phyloP scores from a whole-genome alignment of 441 rosid species.

The Jatropha podagrica region DNA sequence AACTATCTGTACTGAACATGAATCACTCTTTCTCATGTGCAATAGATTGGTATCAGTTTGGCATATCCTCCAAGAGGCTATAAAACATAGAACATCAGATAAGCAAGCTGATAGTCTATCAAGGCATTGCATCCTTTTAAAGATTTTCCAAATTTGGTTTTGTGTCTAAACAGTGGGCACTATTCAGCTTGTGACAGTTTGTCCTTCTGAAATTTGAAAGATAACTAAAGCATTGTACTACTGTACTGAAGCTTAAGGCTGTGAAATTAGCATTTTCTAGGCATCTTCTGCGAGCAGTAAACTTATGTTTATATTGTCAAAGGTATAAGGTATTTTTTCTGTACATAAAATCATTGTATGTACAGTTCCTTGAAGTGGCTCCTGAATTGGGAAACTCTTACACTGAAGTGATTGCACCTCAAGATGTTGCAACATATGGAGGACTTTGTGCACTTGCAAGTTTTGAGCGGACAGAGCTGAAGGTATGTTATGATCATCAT shows the following conservation, averaged over 20 bases:
- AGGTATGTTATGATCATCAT: conserved; percentile 44
- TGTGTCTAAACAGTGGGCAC: not conserved
- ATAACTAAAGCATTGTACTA: not conserved
- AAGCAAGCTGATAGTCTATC: not conserved
- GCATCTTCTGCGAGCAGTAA: not conserved
- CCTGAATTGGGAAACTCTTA: conserved; percentile 84
- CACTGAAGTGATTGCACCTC: conserved; percentile 92
- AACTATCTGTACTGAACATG: not conserved
- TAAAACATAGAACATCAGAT: not conserved
- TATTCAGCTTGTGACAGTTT: not conserved
- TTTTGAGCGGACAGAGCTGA: conserved; percentile 87
- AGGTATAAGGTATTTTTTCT: not conserved
- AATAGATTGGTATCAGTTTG: not conserved
- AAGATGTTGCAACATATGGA: conserved; percentile 96
- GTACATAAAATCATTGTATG: not conserved
- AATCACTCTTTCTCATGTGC: not conserved
- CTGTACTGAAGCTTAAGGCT: not conserved
- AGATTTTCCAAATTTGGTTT: not conserved
- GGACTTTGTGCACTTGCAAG: conserved; percentile 98
- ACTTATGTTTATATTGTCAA: not conserved
- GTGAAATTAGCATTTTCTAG: not conserved
- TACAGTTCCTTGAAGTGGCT: conserved; percentile 90
- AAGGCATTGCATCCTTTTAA: not conserved
- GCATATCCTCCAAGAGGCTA: not conserved
- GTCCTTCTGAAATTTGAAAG: not conserved